These are phyloP conservation scores for Paramecium bursaria DNA, from an alignment of 73 alveolate species.

Conservation along the genomic window DNA sequence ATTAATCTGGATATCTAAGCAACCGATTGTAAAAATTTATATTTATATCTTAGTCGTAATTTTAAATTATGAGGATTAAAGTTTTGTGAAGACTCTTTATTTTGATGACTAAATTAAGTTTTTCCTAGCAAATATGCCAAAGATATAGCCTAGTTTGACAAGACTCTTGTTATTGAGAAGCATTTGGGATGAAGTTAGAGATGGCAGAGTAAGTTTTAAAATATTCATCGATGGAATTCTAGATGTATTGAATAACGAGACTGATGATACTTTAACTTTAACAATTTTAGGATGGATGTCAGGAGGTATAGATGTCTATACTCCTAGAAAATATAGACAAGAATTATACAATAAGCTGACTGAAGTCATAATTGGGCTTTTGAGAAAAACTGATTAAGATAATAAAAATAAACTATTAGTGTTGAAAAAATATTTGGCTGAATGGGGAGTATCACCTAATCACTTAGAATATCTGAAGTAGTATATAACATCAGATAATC, in stretches of 20 bases:
- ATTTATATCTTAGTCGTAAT: conserved; percentile 7
- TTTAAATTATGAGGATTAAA: conserved; percentile 40
- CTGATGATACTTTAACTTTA: conserved; percentile 33
- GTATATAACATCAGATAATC: conserved; percentile 1
- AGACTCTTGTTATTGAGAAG: conserved; percentile 77
- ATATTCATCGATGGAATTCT: conserved; percentile 21
- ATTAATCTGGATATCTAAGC: neutral
- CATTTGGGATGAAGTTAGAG: conserved; percentile 84
- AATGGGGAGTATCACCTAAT: neutral
- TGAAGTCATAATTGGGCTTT: neutral
- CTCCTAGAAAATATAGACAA: conserved; percentile 33
- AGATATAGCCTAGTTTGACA: conserved; percentile 70
- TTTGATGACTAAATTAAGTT: conserved; percentile 32
- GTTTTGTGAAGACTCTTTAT: conserved; percentile 38
- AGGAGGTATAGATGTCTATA: conserved; percentile 39
- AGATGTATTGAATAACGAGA: neutral
- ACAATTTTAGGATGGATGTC: conserved; percentile 46
- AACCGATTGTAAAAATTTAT: conserved; percentile 21
- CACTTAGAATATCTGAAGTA: neutral
- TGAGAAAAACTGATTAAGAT: conserved; percentile 23
- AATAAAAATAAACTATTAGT: conserved; percentile 47
- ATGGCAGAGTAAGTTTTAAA: conserved; percentile 69
- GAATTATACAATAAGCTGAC: conserved; percentile 6
- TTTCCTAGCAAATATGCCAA: conserved; percentile 48
- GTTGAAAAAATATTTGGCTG: neutral